These are phyloP conservation scores for Russula earlei DNA, from an alignment of 768 basidiomycete genomes.

Conservation along the genomic window DNA sequence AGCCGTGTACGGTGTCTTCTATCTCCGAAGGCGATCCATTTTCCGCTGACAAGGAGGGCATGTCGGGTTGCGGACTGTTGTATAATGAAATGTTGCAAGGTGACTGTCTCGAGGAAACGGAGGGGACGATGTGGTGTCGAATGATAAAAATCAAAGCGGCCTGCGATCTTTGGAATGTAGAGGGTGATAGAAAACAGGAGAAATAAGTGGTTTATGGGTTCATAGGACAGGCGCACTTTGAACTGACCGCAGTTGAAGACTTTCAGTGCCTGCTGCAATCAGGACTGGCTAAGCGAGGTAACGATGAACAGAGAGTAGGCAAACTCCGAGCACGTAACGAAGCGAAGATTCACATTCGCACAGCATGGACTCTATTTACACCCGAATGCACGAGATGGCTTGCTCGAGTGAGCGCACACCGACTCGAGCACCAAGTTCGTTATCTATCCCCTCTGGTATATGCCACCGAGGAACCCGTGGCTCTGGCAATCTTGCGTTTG, in stretches of 20 bases:
- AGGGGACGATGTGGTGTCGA: neutral
- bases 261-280: no score
- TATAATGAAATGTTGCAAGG: neutral
- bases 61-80: neutral
- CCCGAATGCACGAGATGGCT: no score
- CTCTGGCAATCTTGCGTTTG: neutral
- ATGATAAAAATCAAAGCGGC: neutral
- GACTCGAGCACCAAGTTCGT: no score
- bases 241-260: neutral
- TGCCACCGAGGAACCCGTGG: no score
- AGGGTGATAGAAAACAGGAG: neutral
- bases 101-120: neutral
- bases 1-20: slow-evolving; percentile 38
- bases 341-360: no score
- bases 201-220: neutral
- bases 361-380: no score
- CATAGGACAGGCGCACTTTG: neutral
- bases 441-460: no score
- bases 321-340: neutral
- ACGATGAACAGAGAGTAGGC: neutral
- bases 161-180: neutral
- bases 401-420: no score
- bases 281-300: no score
- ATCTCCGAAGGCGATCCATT: slow-evolving; percentile 2
- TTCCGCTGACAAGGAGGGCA: slow-evolving; percentile 1